Conservation (phyloP, 2,329 filamentous ascomycete genomes). For the Penicillium sp. region DNA sequence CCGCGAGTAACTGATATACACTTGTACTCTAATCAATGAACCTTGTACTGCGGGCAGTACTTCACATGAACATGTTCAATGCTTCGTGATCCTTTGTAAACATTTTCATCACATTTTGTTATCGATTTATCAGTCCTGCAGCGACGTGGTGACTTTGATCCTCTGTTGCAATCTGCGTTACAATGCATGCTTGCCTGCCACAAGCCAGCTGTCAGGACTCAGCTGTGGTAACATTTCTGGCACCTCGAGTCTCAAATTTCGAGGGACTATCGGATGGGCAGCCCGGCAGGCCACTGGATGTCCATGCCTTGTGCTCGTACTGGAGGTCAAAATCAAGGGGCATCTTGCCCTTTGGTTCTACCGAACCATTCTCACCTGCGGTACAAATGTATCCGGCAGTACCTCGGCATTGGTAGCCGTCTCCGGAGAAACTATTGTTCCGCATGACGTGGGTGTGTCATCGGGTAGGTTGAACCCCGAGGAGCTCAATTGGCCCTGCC, state of each 20-base stretch:
- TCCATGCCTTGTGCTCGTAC: not conserved
- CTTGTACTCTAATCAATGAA: not conserved
- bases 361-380: not conserved
- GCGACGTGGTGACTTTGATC: too few species aligned
- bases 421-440: constrained; percentile 19
- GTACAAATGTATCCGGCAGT: too few species aligned
- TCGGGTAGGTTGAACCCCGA: constrained; percentile 9
- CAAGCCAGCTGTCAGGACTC: not conserved
- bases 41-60: not conserved
- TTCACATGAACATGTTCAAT: not conserved
- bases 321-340: not conserved
- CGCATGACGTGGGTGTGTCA: constrained; percentile 30
- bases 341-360: not conserved
- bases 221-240: not conserved
- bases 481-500: constrained; percentile 15
- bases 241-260: not conserved
- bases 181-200: not conserved
- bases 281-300: not conserved
- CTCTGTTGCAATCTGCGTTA: too few species aligned
- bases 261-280: not conserved
- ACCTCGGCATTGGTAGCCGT: constrained; percentile 20
- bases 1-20: constrained; percentile 15
- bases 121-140: too few species aligned
- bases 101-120: not conserved
- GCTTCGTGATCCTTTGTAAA: not conserved